Evolutionary conservation across 768 basidiomycete species (phyloP), one percentile per base, ranked within the genome.

Genomic region (Tephrocybe sp.): DNA sequence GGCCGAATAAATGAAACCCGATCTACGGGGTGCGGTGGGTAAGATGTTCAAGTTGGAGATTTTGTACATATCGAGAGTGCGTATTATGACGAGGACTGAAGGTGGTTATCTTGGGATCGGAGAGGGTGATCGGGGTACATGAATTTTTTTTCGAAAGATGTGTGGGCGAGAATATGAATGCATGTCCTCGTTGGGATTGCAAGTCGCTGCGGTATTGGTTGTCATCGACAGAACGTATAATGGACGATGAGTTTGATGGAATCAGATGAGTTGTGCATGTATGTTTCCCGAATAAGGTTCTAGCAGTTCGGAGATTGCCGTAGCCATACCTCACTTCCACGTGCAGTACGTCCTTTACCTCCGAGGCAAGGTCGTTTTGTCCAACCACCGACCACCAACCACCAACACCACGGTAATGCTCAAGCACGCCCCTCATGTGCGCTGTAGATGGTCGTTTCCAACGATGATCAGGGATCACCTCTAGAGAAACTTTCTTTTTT

Each of bases 251-350:
- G 7, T 36, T 36, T 30, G n/a, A 12, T 30, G 28, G 28, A 30
- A 30, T 30, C 5, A 30, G 5, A 30, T 30, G 11, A 5, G 40
- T 49, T 2, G 10, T 26, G n/a, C 11, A 10, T 25, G 1, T 20
- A 15, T 33, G 32, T 45, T 41, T 23, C 17, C 18, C 23, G 46
- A 51, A 54, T 53, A 53, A 57, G 33, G 52, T 57, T 53, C 30
- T 20, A 25, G 24, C 20, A 3, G 4, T 38, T 50, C 59, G 59
- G 59, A 58, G 57, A 58, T 58, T 60, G 52, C 59, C 59, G 59
- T 45, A 23, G 18, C 24, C 24, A 7, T 20, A 18, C 21, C 42
- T 28, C 15, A n/a, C 34, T 8, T 36, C 37, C 59, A 58, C 59
- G 57, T 58, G 59, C 42, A 24, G 36, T 41, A 12, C 17, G 17